Conservation (phyloP, 208 protist species). For the Trypanosoma caninum region DNA sequence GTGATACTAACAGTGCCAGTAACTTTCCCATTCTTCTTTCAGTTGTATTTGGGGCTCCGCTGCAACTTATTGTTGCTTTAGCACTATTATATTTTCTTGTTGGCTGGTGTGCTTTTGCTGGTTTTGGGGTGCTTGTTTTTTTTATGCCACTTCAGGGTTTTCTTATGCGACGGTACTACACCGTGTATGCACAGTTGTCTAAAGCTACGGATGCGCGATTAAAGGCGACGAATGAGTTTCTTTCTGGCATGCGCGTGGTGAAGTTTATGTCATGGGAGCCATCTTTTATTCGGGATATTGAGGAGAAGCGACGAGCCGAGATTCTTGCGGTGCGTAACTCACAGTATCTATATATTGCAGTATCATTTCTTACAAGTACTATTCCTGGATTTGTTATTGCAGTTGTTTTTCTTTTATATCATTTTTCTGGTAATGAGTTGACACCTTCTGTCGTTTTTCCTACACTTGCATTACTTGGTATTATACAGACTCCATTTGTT, state of each 20-base stretch:
- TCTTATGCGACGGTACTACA: slow-evolving; percentile 35
- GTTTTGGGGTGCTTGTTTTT: slow-evolving; percentile 54
- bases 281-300: slow-evolving; percentile 27
- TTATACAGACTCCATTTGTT: slow-evolving; percentile 71
- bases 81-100: slow-evolving; percentile 47
- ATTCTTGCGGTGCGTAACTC: slow-evolving; percentile 10
- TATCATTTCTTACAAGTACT: slow-evolving; percentile 34
- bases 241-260: slow-evolving; percentile 90
- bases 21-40: slow-evolving; percentile 52
- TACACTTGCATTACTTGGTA: slow-evolving; percentile 63
- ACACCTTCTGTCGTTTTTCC: slow-evolving; percentile 79
- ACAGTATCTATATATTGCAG: slow-evolving; percentile 16
- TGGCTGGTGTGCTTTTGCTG: slow-evolving; percentile 67
- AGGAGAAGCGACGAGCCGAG: slow-evolving; percentile 31
- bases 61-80: slow-evolving; percentile 61
- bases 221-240: slow-evolving; percentile 89
- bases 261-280: slow-evolving; percentile 94
- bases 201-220: slow-evolving; percentile 79
- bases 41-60: slow-evolving; percentile 40
- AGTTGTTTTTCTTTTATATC: slow-evolving; percentile 33
- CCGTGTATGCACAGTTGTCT: slow-evolving; percentile 21
- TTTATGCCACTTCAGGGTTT: slow-evolving; percentile 67
- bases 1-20: slow-evolving; percentile 52
- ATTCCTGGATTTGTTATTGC: slow-evolving; percentile 36
- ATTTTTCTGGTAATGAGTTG: slow-evolving; percentile 36